Evolutionary conservation across 2,329 filamentous ascomycete species (phyloP).

Genomic region (Eutypa lata): DNA sequence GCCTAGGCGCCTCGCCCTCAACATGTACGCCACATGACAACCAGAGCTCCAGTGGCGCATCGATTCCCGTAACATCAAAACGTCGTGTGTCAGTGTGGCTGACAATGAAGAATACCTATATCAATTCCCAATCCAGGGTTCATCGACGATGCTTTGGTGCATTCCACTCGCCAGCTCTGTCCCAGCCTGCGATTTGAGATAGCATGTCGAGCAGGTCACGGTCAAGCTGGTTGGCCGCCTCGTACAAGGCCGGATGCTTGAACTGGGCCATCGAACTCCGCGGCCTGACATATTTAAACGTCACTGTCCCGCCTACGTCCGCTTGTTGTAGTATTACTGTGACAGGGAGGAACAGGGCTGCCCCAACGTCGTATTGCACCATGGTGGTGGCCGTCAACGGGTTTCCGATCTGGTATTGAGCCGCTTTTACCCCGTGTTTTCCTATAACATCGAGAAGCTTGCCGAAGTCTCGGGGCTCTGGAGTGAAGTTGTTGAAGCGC

Average conservation of each 20-base stretch:
- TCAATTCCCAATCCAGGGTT: neutral
- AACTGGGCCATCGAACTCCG: conserved; percentile 3
- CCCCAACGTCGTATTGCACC: neutral
- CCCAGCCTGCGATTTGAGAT: neutral
- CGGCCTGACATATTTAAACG: conserved; percentile 3
- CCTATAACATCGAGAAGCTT: conserved; percentile 1
- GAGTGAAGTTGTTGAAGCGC: conserved; percentile 8
- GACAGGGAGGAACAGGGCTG: conserved; percentile 4
- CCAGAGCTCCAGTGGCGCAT: no score
- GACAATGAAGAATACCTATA: no score
- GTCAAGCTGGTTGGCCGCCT: conserved; percentile 5
- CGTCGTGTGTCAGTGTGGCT: no score
- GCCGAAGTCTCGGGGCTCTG: conserved; percentile 6
- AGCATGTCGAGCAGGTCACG: conserved; percentile 1
- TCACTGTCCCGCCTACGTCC: conserved; percentile 1
- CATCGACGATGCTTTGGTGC: neutral
- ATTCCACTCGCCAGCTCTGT: neutral
- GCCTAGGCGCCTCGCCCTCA: no score
- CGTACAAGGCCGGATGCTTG: conserved; percentile 1
- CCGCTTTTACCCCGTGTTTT: neutral
- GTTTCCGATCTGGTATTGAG: conserved; percentile 9
- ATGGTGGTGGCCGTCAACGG: conserved; percentile 6
- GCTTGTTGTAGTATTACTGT: conserved; percentile 3
- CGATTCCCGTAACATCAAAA: neutral
- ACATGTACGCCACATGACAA: no score